Percentiles rank a stretch among this genome's conserved stretches.
Evolutionary conservation across 768 basidiomycete genomes (phyloP).

Genomic region (Coprinopsis cinerea): DNA sequence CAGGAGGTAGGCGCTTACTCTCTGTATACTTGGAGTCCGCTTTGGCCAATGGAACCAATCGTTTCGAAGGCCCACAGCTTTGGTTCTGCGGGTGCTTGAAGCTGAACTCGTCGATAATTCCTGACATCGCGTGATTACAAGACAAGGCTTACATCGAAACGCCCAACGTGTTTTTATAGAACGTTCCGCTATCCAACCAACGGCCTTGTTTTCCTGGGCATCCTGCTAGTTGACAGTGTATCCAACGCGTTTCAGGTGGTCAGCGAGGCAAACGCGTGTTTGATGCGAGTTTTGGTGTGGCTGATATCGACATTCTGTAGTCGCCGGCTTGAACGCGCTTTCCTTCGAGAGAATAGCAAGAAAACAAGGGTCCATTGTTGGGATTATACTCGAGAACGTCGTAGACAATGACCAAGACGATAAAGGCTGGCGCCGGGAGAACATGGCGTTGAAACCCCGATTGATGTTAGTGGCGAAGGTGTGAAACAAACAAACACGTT

Average conservation of each 20-base stretch:
- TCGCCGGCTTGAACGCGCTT: too few species aligned
- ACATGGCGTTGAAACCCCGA: not conserved
- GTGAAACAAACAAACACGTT: not conserved
- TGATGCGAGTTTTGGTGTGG: not conserved
- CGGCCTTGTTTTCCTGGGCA: not conserved
- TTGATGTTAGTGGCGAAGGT: not conserved
- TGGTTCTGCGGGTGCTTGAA: conserved; percentile 39
- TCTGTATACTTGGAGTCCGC: conserved; percentile 30
- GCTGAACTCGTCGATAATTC: conserved; percentile 33
- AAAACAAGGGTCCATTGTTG: too few species aligned
- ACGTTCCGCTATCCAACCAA: not conserved
- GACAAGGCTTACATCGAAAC: not conserved
- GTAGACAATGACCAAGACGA: too few species aligned
- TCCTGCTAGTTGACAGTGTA: not conserved
- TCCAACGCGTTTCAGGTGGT: not conserved
- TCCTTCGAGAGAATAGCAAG: too few species aligned
- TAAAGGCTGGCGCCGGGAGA: too few species aligned
- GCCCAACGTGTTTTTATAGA: not conserved
- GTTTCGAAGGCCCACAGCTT: conserved; percentile 31
- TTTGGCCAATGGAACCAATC: conserved; percentile 35
- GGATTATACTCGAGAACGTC: too few species aligned
- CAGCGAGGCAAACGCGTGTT: not conserved
- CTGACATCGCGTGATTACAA: conserved; percentile 16
- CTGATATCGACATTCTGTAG: too few species aligned
- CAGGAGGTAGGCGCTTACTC: too few species aligned